phyloP scores from a whole-genome alignment of 148 eudicot species.

The Persicaria maculosa region DNA sequence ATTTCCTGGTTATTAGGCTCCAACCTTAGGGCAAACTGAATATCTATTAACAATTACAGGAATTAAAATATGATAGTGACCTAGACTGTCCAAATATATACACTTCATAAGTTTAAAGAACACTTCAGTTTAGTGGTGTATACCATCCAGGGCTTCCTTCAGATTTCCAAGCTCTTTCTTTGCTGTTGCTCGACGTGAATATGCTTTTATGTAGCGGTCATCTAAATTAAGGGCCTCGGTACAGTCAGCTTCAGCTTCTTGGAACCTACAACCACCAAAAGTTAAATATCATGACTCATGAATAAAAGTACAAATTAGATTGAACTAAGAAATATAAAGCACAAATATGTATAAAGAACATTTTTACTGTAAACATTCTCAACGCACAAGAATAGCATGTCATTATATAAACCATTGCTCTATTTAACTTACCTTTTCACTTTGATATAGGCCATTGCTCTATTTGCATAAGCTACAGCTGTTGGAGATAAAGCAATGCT shows the following conservation, averaged over 20 bases:
- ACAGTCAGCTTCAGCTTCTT: constrained; percentile 93
- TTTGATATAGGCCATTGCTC: constrained; percentile 97
- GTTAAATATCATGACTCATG: not conserved
- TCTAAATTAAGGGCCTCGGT: constrained; percentile 91
- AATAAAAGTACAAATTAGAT: not conserved
- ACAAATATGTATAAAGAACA: not conserved
- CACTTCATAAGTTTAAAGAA: not conserved
- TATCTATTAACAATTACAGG: constrained; percentile 46
- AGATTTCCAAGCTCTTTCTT: constrained; percentile 80
- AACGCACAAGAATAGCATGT: not conserved
- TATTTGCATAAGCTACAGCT: constrained; percentile 91
- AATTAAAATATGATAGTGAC: constrained; percentile 6
- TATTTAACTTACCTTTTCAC: constrained; percentile 46
- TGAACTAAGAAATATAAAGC: not conserved
- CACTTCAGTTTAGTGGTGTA: not conserved
- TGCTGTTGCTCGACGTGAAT: constrained; percentile 92
- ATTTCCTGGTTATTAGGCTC: constrained; percentile 87
- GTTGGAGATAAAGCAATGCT: constrained; percentile 92
- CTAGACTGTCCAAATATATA: not conserved
- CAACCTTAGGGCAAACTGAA: constrained; percentile 80
- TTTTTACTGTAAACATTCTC: not conserved
- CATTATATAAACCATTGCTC: not conserved
- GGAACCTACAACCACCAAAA: constrained; percentile 36
- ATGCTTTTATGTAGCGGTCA: constrained; percentile 94
- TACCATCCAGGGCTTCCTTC: constrained; percentile 83